Percentiles rank a stretch among this genome's conserved stretches.
Evolutionary conservation across 345 rosid genomes (phyloP).

Genomic region (Carallia brachiata): DNA sequence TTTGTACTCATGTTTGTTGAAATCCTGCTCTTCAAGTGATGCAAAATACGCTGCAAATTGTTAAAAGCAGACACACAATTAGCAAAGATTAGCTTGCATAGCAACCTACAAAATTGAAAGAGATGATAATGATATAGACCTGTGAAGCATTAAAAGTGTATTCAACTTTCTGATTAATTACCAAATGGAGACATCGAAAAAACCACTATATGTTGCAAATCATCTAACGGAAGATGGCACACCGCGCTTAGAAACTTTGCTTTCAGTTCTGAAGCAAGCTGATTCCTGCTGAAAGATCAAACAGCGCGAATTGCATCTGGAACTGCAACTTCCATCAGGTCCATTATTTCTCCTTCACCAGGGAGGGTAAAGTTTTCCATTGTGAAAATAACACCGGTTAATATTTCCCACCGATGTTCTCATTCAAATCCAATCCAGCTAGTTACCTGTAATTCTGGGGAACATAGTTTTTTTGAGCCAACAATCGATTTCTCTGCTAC

Average conservation of each 20-base stretch:
- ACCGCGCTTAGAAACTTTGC: constrained; percentile 68
- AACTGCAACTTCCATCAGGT: constrained; percentile 82
- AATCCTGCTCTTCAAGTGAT: constrained; percentile 65
- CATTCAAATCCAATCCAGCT: no score
- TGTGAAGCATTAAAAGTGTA: constrained; percentile 23
- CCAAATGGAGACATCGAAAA: not conserved
- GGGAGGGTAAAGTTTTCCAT: constrained; percentile 52
- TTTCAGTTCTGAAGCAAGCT: constrained; percentile 83
- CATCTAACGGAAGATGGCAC: constrained; percentile 17
- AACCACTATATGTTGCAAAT: no score
- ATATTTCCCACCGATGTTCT: no score
- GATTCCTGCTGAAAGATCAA: constrained; percentile 75
- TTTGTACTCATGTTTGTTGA: constrained; percentile 56
- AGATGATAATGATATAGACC: constrained; percentile 37
- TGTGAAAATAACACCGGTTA: no score
- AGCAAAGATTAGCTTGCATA: not conserved
- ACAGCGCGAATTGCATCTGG: constrained; percentile 97
- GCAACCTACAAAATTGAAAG: not conserved
- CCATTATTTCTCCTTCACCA: constrained; percentile 98
- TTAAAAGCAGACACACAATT: not conserved
- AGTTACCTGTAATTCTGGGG: no score
- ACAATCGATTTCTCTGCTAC: no score
- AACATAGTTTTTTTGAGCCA: no score
- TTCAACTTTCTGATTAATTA: not conserved
- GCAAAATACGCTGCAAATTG: constrained; percentile 52